phyloP scores from a whole-genome alignment of 371 early-diverging fungal species.

The Mucor ambiguus region DNA sequence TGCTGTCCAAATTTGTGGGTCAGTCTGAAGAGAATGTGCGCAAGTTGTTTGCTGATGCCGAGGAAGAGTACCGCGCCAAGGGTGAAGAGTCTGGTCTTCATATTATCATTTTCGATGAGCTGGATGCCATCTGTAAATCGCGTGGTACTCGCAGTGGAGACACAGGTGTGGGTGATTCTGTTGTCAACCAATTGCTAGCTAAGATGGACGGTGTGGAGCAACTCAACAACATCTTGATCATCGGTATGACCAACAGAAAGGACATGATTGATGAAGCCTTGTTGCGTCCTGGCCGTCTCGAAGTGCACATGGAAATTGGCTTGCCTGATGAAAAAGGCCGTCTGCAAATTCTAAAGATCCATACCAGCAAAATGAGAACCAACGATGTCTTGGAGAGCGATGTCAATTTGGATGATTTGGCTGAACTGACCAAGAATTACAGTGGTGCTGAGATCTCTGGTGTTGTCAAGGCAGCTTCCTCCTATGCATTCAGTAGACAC shows the following conservation, averaged over 20 bases:
- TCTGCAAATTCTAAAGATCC: conserved; percentile 93
- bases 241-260: conserved; percentile 99
- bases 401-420: conserved; percentile 91
- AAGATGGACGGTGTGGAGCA: conserved; percentile 99
- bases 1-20: conserved; percentile 99
- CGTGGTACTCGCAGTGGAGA: conserved; percentile 94
- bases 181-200: conserved; percentile 98
- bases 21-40: conserved; percentile 99
- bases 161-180: conserved; percentile 98
- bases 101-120: conserved; percentile 99
- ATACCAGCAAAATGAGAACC: conserved; percentile 87
- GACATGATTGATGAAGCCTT: conserved; percentile 99
- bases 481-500: conserved; percentile 99
- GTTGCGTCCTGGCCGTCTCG: conserved; percentile 97
- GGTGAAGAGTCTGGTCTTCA: conserved; percentile 96
- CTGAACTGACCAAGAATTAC: conserved; percentile 97
- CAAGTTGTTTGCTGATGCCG: conserved; percentile 98
- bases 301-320: conserved; percentile 96
- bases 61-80: conserved; percentile 93
- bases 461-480: conserved; percentile 98
- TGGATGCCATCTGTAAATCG: conserved; percentile 99
- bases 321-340: conserved; percentile 94
- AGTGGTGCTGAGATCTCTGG: conserved; percentile 99
- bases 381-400: conserved; percentile 87
- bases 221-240: conserved; percentile 95